Base-by-base conservation (phyloP, 306 rosid species). In the Chamaecrista fasciculata region DNA sequence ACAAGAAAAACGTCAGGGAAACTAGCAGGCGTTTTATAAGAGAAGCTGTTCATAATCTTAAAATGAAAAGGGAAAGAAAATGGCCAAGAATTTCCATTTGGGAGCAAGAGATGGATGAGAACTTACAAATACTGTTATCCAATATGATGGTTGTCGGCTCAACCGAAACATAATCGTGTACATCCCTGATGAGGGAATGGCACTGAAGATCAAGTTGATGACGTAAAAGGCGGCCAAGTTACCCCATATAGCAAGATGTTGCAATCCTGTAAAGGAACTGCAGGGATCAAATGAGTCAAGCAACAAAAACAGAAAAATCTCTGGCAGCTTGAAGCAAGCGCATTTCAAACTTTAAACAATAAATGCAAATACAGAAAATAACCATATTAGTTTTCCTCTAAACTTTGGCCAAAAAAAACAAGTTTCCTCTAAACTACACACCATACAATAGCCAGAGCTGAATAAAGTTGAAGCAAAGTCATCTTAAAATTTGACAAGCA, bases 121-220 rank as follows among this genome's bases (percentile, higher is more conserved):
- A 85, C 96, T 87, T 85, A 91, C 99, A 73, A 81, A 76, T 67
- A 91, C 39, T 44, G 99, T 79, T 65, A 87, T 84, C 99, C 99
- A 94, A 63, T 94, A 94, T 40, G 97, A 91, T 3, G 97, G 97
- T 73, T 91, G 89, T 76, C 63, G 67, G 51, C 95, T 91, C 82
- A 94, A 80, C 62, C 95, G 95, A 69, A 88, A 91, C 96, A 94
- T 94, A 46, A 94, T 91, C 37, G 97, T 94, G 60, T 94, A 86
- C 96, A 94, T 91, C 81, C 97, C 99, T 9, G 99, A 94, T 37
- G 95, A 62, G 69, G 99, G 97, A 84, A 94, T 79, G 62, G 92
- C 86, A 72, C 99, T 91, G 83, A 94, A 87, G 79, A 91, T 80
- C 85, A 83, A 94, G 78, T 94, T 94, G 84, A 94, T 85, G 71